Percentiles rank a stretch among this genome's conserved stretches.
phyloP scores from a whole-genome alignment of 495 filamentous ascomycete species.

The Penicillium angulare region DNA sequence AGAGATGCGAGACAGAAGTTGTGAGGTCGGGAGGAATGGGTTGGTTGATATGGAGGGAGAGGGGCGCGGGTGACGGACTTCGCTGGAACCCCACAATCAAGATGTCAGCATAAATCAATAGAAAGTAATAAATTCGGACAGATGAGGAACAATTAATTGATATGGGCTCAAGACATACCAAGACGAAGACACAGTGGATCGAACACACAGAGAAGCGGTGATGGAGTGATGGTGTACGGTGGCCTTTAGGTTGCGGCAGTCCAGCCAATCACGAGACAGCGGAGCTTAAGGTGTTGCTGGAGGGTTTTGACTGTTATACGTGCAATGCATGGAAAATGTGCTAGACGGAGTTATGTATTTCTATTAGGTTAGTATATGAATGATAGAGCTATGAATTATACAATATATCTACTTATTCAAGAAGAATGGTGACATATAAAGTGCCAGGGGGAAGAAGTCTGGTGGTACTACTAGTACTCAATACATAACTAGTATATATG shows the following conservation, averaged over 20 bases:
- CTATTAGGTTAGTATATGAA: too few relatives aligned
- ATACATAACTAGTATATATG: too few relatives aligned
- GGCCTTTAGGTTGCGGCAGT: conserved; percentile 38
- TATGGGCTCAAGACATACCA: conserved; percentile 4
- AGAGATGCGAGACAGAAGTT: too few relatives aligned
- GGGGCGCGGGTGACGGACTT: conserved; percentile 30
- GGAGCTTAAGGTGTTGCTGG: neutral
- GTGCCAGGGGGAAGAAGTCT: too few relatives aligned
- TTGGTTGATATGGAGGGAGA: conserved; percentile 15
- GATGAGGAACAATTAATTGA: neutral
- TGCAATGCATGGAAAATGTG: too few relatives aligned
- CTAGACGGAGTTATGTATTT: too few relatives aligned
- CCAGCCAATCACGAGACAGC: conserved; percentile 36
- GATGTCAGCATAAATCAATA: conserved; percentile 7
- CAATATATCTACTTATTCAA: too few relatives aligned
- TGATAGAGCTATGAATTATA: too few relatives aligned
- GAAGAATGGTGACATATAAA: too few relatives aligned
- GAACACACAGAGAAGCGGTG: conserved; percentile 26
- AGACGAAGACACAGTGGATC: conserved; percentile 11
- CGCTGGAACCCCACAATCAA: conserved; percentile 31
- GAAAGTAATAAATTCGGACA: neutral
- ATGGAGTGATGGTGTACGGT: conserved; percentile 34
- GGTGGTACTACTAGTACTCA: too few relatives aligned
- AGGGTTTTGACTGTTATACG: too few relatives aligned
- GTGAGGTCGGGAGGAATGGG: too few relatives aligned